Evolutionary conservation across 805 yeast species (phyloP), one percentile per base, ranked within the genome.

Genomic region (Hermanozyma aechmeae): DNA sequence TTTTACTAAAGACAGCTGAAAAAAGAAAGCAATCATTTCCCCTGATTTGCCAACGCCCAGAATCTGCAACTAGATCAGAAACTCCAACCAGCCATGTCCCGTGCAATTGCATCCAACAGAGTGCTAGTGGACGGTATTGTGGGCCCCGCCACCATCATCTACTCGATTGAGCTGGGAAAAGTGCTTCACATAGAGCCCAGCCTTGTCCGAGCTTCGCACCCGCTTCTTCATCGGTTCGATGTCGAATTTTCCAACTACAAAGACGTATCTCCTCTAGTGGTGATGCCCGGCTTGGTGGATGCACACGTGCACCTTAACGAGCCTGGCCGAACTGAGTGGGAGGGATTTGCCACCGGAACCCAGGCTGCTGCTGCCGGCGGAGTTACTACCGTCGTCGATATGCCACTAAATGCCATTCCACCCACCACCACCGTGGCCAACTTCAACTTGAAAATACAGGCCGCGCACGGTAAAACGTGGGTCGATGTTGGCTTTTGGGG

Each of bases 311-410:
- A 87, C 48, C 60, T 87, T 42, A 89, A 89, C 52, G 97, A 89
- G 47, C 96, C 97, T 0, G 97, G 97, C n/a, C 64, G 96, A 43
- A 87, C 96, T 1, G 95, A 86, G 38, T 87, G 97, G 97, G 97
- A 87, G 55, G 97, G 97, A 2, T 87, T 89, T 51, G 95, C 77
- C n/a, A 80, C 95, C 0, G 97, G 97, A 0, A 87, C 97, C 0
- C 78, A 79, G 49, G 82, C 95, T 2, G 96, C 96, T 0, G 94
- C 94, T 0, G 68, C 87, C 9, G 97, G 97, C 12, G 97, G 97
- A 33, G 96, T 87, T 27, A 87, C 97, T 15, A 86, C 96, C 0
- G 93, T 87, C 13, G 71, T 87, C 13, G 97, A 87, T 51, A 87
- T 87, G 97, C 97, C 97, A 0, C 61, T 87, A 48, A 87, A 87